Conservation (phyloP, 2,329 filamentous ascomycete genomes). For the Coniochaeta hoffmannii region DNA sequence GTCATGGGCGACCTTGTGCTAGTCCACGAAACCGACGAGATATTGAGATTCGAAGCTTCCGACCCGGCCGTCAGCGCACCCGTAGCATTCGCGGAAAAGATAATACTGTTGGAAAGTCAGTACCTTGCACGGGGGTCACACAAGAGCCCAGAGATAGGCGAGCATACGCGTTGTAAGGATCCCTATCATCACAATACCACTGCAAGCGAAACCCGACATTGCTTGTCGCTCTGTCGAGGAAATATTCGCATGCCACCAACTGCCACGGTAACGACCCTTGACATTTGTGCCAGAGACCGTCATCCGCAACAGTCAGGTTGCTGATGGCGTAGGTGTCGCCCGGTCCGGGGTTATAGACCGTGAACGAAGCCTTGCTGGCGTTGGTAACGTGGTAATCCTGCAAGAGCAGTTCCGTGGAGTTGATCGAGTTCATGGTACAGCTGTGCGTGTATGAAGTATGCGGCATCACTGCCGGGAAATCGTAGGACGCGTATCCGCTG, state of each 20-base stretch:
- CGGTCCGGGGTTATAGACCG: constrained; percentile 10
- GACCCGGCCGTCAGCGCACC: neutral
- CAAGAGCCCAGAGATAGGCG: too few relatives aligned
- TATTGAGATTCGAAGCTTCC: neutral
- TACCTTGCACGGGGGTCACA: neutral
- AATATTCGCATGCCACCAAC: constrained; percentile 11
- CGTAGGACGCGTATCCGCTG: constrained; percentile 9
- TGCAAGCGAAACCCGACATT: constrained; percentile 8
- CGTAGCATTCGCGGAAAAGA: neutral
- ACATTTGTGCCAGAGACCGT: constrained; percentile 12
- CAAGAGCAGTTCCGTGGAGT: constrained; percentile 9
- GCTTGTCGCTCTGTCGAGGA: constrained; percentile 1
- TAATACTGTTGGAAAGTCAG: neutral
- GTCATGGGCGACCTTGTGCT: neutral
- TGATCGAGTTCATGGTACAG: constrained; percentile 14
- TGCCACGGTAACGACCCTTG: constrained; percentile 12
- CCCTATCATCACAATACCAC: constrained; percentile 15
- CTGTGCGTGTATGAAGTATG: constrained; percentile 12
- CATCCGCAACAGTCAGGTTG: constrained; percentile 7
- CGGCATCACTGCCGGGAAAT: constrained; percentile 8
- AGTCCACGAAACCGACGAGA: neutral
- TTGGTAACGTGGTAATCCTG: constrained; percentile 7
- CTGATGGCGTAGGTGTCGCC: constrained; percentile 10
- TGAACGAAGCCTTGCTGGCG: constrained; percentile 6
- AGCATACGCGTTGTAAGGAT: constrained; percentile 13